These are phyloP conservation scores for Suhomyces tanzawaensis DNA, from an alignment of 805 yeast genomes.

Conservation along the genomic window DNA sequence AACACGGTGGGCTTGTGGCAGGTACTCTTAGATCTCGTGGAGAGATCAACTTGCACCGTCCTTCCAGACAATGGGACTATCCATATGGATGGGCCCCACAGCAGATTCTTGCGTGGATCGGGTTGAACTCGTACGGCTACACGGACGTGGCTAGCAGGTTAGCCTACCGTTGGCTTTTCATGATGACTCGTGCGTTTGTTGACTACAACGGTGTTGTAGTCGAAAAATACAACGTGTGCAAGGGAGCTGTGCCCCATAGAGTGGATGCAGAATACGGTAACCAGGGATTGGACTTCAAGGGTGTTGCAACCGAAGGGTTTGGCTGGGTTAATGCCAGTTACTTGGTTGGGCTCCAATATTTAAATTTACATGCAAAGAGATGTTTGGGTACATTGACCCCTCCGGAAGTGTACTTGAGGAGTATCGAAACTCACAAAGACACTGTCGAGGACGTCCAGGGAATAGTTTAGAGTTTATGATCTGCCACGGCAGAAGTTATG, in stretches of 20 bases:
- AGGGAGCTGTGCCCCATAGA: slow-evolving; percentile 78
- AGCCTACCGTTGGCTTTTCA: slow-evolving; percentile 82
- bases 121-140: slow-evolving; percentile 71
- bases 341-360: slow-evolving; percentile 64
- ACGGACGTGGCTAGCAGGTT: slow-evolving; percentile 62
- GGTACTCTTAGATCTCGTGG: slow-evolving; percentile 80
- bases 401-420: slow-evolving; percentile 60
- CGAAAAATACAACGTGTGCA: slow-evolving; percentile 89
- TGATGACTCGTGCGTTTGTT: slow-evolving; percentile 87
- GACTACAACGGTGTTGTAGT: slow-evolving; percentile 93
- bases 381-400: slow-evolving; percentile 79
- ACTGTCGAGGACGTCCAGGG: neutral
- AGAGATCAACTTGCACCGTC: slow-evolving; percentile 61
- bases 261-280: slow-evolving; percentile 97
- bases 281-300: slow-evolving; percentile 89
- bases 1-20: slow-evolving; percentile 83
- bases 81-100: slow-evolving; percentile 99
- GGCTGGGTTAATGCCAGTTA: slow-evolving; percentile 97
- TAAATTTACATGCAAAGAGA: slow-evolving; percentile 65
- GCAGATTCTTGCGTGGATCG: slow-evolving; percentile 92
- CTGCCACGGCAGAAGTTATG: too few species aligned
- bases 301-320: slow-evolving; percentile 93
- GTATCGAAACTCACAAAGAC: slow-evolving; percentile 5
- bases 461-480: neutral
- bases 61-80: slow-evolving; percentile 97